A percentile compares a stretch with the other conserved stretches of the same genome.
Conservation (phyloP, 805 yeast species). For the Komagataella ulmi region DNA sequence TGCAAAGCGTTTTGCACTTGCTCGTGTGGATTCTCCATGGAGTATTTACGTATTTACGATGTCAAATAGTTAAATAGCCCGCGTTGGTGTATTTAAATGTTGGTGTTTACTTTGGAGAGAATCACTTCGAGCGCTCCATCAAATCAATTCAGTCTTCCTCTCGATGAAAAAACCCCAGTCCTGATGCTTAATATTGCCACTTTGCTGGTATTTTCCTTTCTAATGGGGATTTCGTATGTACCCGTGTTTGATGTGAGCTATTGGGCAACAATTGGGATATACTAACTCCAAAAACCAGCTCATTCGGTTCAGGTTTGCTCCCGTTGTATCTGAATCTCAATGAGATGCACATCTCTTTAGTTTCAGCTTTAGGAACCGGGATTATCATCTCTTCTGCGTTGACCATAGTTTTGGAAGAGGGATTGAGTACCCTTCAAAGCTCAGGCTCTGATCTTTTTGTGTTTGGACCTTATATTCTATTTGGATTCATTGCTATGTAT, state of each 20-base stretch:
- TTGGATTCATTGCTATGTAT: constrained; percentile 44
- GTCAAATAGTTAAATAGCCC: background rate
- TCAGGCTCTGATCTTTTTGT: constrained; percentile 5
- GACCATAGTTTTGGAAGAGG: constrained; percentile 53
- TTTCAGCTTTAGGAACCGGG: constrained; percentile 45
- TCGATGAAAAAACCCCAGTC: background rate
- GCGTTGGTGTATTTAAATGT: background rate
- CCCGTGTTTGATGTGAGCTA: background rate
- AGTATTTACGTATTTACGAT: background rate
- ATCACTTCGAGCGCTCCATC: too few species aligned
- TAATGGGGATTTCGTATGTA: constrained; percentile 3
- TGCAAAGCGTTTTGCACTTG: constrained; percentile 66
- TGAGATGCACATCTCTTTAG: constrained; percentile 16
- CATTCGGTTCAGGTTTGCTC: constrained; percentile 15
- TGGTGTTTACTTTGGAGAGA: background rate
- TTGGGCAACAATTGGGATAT: background rate
- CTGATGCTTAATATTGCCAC: background rate
- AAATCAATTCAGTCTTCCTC: too few species aligned
- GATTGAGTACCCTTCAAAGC: constrained; percentile 29
- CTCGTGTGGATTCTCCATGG: constrained; percentile 80
- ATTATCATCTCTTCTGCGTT: constrained; percentile 47
- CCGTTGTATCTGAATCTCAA: constrained; percentile 13
- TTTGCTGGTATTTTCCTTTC: constrained; percentile 1
- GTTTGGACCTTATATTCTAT: background rate
- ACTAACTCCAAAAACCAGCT: constrained; percentile 6